Percentiles rank a stretch among this genome's conserved stretches.
Evolutionary conservation across 2,329 filamentous ascomycete genomes (phyloP).

Genomic region (Falciphora oryzae): DNA sequence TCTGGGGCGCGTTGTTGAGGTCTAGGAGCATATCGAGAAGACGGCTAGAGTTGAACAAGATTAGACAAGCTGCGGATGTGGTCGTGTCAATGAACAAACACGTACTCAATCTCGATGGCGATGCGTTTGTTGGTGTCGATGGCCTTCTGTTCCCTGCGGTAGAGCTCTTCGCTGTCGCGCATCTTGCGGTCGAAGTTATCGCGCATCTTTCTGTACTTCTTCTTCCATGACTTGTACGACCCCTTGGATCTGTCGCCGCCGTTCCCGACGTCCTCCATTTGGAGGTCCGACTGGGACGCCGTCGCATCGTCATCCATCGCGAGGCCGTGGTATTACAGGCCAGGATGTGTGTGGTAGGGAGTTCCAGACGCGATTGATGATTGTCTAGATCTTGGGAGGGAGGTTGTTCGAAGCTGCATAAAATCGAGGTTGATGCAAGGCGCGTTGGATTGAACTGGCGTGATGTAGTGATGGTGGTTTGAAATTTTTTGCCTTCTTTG

Average conservation of each 20-base stretch:
- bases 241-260: slow-evolving; percentile 38
- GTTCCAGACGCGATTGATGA: not conserved
- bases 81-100: slow-evolving; percentile 11
- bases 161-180: slow-evolving; percentile 75
- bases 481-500: too few species aligned
- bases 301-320: slow-evolving; percentile 6
- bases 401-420: not conserved
- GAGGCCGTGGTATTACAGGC: not conserved
- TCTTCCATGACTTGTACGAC: slow-evolving; percentile 68
- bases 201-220: slow-evolving; percentile 94
- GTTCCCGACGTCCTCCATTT: slow-evolving; percentile 34
- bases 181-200: slow-evolving; percentile 71
- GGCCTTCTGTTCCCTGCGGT: slow-evolving; percentile 75
- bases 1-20: slow-evolving; percentile 76
- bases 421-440: not conserved
- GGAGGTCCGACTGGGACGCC: slow-evolving; percentile 23
- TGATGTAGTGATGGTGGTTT: not conserved
- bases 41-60: slow-evolving; percentile 50
- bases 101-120: slow-evolving; percentile 88
- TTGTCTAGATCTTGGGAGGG: not conserved
- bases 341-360: not conserved
- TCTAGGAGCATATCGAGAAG: slow-evolving; percentile 84
- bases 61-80: slow-evolving; percentile 10
- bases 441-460: not conserved
- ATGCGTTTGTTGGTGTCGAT: slow-evolving; percentile 76